Evolutionary conservation across 768 basidiomycete species (phyloP), one percentile per base, ranked within the genome.

Genomic region (Russula sp.): DNA sequence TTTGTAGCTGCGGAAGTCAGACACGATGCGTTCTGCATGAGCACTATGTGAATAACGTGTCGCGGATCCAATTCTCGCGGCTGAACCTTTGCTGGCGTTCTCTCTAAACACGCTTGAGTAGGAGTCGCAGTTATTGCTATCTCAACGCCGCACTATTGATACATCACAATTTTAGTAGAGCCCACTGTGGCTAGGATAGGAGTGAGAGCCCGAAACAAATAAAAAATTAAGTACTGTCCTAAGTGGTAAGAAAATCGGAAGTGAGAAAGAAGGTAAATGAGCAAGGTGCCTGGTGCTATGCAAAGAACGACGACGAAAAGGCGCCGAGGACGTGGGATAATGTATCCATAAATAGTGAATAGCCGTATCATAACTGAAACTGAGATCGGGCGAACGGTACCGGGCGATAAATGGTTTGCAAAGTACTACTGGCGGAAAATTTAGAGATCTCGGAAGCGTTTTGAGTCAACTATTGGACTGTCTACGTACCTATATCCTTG

Each of bases 1-100:
- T 89, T 89, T 71, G 70, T 88, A 0, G 70, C 68, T 38, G 86
- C 85, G 10, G 87, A 88, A 73, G 77, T 75, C 26, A 70, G 71
- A 57, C 72, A 75, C 26, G 73, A 79, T 42, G 80, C 76, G 34
- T 81, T 80, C 61, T 57, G 50, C 16, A 11, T 22, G 30, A 20
- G 16, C 28, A 44, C n/a, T 22, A 49, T 30, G 28, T 57, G 38
- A 57, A 10, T 28, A 24, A 48, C 16, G 16, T 10, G 30, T 24
- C 28, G 1, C 0, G 11, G 13, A 20, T 24, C 24, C 7, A 5
- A 56, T 56, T 26, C 55, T 10, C 20, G 42, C 20, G 6, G 42
- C 42, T n/a, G 20, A 18, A n/a, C n/a, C 20, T 7, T 18, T n/a
- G 7, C 44, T 4, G 11, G 22, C 13, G n/a, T 14, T 49, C 22